Conservation (phyloP, 805 yeast genomes). For the Spathaspora arborariae region DNA sequence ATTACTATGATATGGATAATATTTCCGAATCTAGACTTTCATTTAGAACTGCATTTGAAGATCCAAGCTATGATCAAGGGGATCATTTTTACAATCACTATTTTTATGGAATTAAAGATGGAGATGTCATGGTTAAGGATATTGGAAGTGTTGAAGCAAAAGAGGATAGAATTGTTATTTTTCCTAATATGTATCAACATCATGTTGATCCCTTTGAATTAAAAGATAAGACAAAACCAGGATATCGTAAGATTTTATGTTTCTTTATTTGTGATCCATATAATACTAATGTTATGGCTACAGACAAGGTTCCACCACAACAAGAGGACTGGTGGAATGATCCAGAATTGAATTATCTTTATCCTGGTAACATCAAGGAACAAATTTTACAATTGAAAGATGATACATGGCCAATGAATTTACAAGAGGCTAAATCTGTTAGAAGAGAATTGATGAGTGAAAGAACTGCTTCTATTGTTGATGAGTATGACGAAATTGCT, state of each 20-base stretch:
- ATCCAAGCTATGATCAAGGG: too few species aligned
- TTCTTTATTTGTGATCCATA: slow-evolving; percentile 37
- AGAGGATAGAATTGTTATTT: slow-evolving; percentile 28
- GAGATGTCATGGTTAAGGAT: too few species aligned
- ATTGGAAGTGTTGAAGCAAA: slow-evolving; percentile 24
- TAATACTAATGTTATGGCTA: slow-evolving; percentile 22
- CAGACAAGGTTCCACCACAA: slow-evolving; percentile 36
- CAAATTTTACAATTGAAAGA: slow-evolving; percentile 6
- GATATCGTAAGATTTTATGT: slow-evolving; percentile 37
- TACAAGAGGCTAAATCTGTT: slow-evolving; percentile 22
- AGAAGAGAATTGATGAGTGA: slow-evolving; percentile 32
- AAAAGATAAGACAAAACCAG: slow-evolving; percentile 30
- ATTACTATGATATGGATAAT: too few species aligned
- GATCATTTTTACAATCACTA: too few species aligned
- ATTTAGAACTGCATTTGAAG: too few species aligned
- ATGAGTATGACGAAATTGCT: slow-evolving; percentile 2
- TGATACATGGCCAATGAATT: slow-evolving; percentile 14
- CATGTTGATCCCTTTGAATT: slow-evolving; percentile 38
- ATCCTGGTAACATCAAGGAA: slow-evolving; percentile 6
- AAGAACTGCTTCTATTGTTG: slow-evolving; percentile 18
- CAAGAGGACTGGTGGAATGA: slow-evolving; percentile 31
- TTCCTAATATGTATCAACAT: slow-evolving; percentile 39
- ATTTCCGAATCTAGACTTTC: too few species aligned
- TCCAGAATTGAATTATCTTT: slow-evolving; percentile 6
- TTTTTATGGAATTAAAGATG: too few species aligned